Evolutionary conservation across 2,329 filamentous ascomycete species (phyloP).

Genomic region (Raffaelea albimanens): DNA sequence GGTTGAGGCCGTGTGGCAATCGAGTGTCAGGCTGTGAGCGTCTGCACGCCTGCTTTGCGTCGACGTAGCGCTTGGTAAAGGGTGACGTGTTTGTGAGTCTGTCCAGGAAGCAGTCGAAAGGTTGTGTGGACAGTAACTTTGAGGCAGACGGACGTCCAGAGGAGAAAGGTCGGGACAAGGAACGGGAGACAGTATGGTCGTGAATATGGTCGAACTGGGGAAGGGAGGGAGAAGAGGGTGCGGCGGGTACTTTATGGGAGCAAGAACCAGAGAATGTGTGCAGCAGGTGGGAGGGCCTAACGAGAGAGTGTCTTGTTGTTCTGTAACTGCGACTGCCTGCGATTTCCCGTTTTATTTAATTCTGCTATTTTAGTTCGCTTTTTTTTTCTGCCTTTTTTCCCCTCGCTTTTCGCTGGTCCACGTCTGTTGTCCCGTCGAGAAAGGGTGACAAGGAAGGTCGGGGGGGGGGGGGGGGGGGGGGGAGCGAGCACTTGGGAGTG

Average conservation of each 20-base stretch:
- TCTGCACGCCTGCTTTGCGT: no score
- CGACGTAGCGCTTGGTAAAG: no score
- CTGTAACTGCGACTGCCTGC: not conserved
- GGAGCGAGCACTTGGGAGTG: not conserved
- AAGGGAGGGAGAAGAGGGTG: not conserved
- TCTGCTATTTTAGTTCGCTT: not conserved
- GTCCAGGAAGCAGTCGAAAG: no score
- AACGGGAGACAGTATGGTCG: conserved; percentile 1
- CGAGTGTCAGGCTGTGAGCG: no score
- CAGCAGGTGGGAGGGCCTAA: not conserved
- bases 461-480: not conserved
- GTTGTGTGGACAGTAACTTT: no score
- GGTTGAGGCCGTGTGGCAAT: no score
- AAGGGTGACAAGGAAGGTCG: not conserved
- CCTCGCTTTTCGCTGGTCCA: not conserved
- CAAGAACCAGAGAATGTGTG: not conserved
- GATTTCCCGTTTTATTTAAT: no score
- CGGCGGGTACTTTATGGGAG: not conserved
- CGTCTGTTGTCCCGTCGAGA: not conserved
- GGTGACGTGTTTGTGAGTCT: no score
- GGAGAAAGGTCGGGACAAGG: not conserved
- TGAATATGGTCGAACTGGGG: not conserved
- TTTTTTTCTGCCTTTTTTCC: not conserved
- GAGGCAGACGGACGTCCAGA: not conserved
- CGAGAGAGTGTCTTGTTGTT: not conserved